These are phyloP conservation scores for Berberis vulgaris DNA, from an alignment of 164 flowering plant species.

Conservation along the genomic window DNA sequence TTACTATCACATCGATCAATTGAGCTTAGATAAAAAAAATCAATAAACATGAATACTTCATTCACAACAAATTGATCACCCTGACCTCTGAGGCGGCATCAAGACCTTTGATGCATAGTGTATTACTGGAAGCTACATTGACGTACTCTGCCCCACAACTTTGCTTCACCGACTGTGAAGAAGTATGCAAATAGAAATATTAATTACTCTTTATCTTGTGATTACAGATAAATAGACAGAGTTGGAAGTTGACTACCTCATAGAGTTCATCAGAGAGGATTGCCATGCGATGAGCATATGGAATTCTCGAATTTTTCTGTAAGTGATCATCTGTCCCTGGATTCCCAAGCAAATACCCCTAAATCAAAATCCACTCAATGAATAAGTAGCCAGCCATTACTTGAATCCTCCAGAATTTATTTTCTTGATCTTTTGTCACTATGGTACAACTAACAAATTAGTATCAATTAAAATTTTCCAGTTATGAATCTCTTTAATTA, in stretches of 20 bases:
- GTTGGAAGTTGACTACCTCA: constrained; percentile 20
- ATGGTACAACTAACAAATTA: background rate
- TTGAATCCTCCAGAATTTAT: background rate
- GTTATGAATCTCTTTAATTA: no score
- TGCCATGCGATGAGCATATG: constrained; percentile 33
- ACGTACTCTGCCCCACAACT: constrained; percentile 23
- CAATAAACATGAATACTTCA: background rate
- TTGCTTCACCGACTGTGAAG: constrained; percentile 20
- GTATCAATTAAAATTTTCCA: no score
- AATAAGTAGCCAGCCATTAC: background rate
- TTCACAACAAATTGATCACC: no score
- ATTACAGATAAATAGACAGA: background rate
- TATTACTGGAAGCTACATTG: constrained; percentile 14
- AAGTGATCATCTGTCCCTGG: constrained; percentile 18
- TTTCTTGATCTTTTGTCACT: background rate
- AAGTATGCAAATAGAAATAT: background rate
- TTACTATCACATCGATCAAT: background rate
- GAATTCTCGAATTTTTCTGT: constrained; percentile 16
- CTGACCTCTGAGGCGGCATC: constrained; percentile 2
- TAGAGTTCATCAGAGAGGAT: constrained; percentile 42
- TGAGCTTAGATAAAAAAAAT: background rate
- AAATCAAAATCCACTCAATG: no score
- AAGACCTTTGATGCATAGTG: constrained; percentile 16
- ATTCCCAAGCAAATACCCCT: constrained; percentile 50
- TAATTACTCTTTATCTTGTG: background rate